These are phyloP conservation scores for Apiospora kogelbergensis DNA, from an alignment of 2,329 filamentous ascomycete species.

Conservation along the genomic window DNA sequence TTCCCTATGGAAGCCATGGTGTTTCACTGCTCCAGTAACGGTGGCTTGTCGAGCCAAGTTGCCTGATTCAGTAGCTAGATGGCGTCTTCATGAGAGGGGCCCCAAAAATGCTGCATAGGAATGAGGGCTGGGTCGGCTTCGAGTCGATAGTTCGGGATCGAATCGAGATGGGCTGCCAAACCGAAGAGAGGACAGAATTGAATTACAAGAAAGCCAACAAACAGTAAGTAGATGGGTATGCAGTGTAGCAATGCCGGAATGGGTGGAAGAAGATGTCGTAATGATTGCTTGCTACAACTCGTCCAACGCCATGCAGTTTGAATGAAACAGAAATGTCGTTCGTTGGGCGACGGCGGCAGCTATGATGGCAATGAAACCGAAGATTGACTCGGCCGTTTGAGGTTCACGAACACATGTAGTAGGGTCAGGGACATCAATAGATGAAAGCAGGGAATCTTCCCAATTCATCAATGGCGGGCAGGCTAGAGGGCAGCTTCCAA, in stretches of 20 bases:
- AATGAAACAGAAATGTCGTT: neutral
- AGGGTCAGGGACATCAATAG: neutral
- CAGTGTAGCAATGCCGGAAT: neutral
- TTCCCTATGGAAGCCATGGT: slow-evolving; percentile 7
- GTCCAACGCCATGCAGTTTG: neutral
- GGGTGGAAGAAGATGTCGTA: neutral
- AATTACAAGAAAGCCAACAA: neutral
- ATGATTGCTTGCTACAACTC: neutral
- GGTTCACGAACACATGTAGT: neutral
- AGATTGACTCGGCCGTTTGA: neutral
- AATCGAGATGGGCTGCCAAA: neutral
- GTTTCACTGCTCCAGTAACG: slow-evolving; percentile 7
- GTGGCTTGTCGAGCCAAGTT: slow-evolving; percentile 6
- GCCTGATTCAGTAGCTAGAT: slow-evolving; percentile 3
- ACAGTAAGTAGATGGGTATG: neutral
- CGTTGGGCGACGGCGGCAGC: neutral
- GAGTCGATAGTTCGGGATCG: neutral
- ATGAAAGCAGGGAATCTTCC: neutral
- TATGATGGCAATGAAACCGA: neutral
- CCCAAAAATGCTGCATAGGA: slow-evolving; percentile 5
- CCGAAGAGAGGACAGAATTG: neutral
- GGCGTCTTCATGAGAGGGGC: neutral
- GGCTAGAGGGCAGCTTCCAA: neutral
- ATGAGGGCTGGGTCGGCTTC: neutral
- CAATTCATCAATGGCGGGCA: neutral